phyloP scores from a whole-genome alignment of 2,329 filamentous ascomycete genomes.

The Epichloe coenophiala region DNA sequence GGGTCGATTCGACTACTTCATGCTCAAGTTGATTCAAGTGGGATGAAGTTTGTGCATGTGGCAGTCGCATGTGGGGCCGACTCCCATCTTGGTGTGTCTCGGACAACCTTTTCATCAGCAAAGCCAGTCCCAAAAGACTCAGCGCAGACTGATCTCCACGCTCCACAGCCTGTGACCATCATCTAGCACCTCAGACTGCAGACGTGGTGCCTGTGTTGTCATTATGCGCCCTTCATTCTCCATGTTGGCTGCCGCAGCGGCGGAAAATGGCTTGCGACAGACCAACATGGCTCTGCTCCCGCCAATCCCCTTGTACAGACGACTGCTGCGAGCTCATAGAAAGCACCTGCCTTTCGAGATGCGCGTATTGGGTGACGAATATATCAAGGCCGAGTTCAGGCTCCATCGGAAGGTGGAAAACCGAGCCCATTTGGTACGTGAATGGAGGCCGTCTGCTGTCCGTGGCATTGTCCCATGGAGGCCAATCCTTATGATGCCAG shows the following conservation, averaged over 20 bases:
- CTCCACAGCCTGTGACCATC: background rate
- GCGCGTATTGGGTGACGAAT: slow-evolving; percentile 79
- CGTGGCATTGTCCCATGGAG: too few relatives aligned
- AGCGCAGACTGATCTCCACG: background rate
- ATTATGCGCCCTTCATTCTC: slow-evolving; percentile 11
- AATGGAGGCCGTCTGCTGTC: too few relatives aligned
- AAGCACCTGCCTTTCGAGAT: slow-evolving; percentile 60
- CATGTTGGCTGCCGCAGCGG: slow-evolving; percentile 17
- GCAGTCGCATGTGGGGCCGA: background rate
- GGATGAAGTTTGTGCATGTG: background rate
- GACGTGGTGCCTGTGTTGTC: too few relatives aligned
- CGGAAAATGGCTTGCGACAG: slow-evolving; percentile 21
- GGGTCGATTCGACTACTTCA: background rate
- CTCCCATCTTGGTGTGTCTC: too few relatives aligned
- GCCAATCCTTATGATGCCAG: too few relatives aligned
- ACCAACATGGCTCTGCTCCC: slow-evolving; percentile 58
- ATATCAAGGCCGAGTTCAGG: slow-evolving; percentile 85
- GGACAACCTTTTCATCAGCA: too few relatives aligned
- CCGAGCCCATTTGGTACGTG: slow-evolving; percentile 70
- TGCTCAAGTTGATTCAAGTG: background rate
- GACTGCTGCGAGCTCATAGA: slow-evolving; percentile 75
- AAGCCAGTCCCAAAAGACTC: too few relatives aligned
- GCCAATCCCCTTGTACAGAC: slow-evolving; percentile 78
- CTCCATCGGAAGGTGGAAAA: slow-evolving; percentile 77
- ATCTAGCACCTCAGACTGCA: too few relatives aligned